Conservation (phyloP, 768 basidiomycete species). For the Lentinula edodes region DNA sequence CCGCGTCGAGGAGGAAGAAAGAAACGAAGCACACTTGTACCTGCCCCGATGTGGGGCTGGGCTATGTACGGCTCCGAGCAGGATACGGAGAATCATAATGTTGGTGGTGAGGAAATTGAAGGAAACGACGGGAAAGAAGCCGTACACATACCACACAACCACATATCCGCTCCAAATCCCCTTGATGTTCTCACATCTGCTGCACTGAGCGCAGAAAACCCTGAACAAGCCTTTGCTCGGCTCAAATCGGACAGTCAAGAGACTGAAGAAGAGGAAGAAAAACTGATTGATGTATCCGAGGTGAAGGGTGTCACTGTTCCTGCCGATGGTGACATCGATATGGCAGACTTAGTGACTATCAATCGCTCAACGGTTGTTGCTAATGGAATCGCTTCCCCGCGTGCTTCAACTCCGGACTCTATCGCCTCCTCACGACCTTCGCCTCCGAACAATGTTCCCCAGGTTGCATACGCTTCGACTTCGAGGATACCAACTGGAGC, state of each 20-base stretch:
- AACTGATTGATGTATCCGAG: not conserved
- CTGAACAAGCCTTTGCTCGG: conserved; percentile 15
- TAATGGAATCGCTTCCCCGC: conserved; percentile 1
- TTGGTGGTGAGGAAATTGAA: conserved; percentile 13
- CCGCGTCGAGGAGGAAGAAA: conserved; percentile 27
- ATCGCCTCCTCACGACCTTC: conserved; percentile 1
- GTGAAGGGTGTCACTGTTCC: not conserved
- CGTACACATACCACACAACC: not conserved
- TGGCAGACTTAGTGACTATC: not conserved
- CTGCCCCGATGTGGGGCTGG: conserved; percentile 86
- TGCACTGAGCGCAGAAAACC: conserved; percentile 19
- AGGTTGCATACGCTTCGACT: not conserved
- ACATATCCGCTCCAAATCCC: conserved; percentile 1
- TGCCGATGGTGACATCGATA: not conserved
- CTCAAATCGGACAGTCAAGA: conserved; percentile 23
- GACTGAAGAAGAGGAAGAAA: conserved; percentile 11
- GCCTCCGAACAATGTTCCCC: not conserved
- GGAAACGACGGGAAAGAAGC: conserved; percentile 9
- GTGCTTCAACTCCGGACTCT: conserved; percentile 5
- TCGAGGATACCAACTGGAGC: not conserved
- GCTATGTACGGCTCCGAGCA: conserved; percentile 47
- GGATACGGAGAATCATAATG: conserved; percentile 25
- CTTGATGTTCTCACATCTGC: conserved; percentile 1
- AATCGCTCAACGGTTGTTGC: not conserved
- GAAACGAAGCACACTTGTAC: conserved; percentile 65